A percentile compares a stretch with the other conserved stretches of the same genome.
phyloP scores from a whole-genome alignment of 2,329 filamentous ascomycete genomes.

The Ophiognomonia clavigignenti-juglandacearum region DNA sequence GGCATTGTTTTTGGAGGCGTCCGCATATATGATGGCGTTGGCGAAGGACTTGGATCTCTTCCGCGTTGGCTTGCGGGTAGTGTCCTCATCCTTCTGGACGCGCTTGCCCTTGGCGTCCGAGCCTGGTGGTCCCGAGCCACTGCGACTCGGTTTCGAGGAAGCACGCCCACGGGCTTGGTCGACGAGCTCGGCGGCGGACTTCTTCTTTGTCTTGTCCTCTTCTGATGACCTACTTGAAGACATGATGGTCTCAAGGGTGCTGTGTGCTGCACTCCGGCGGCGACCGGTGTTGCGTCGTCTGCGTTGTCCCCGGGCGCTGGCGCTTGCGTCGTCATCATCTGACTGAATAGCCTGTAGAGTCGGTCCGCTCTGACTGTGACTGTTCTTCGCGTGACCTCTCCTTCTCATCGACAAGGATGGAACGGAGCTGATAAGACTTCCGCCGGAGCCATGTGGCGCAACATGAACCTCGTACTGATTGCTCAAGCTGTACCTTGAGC shows the following conservation, averaged over 20 bases:
- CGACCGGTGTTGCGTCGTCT: conserved; percentile 38
- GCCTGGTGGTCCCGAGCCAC: conserved; percentile 22
- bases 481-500: conserved; percentile 59
- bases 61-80: conserved; percentile 17
- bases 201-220: conserved; percentile 57
- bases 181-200: conserved; percentile 51
- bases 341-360: conserved; percentile 54
- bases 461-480: conserved; percentile 65
- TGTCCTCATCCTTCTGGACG: conserved; percentile 8
- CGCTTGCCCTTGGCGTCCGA: conserved; percentile 18
- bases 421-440: conserved; percentile 34
- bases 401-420: conserved; percentile 18
- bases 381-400: conserved; percentile 18
- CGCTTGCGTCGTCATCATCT: conserved; percentile 45
- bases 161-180: conserved; percentile 49
- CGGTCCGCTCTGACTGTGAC: conserved; percentile 36
- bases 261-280: conserved; percentile 51
- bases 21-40: conserved; percentile 36
- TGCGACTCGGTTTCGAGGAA: conserved; percentile 26
- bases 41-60: conserved; percentile 40
- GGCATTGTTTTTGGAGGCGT: conserved; percentile 32
- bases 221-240: conserved; percentile 61
- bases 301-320: conserved; percentile 27
- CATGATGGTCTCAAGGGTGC: conserved; percentile 63
- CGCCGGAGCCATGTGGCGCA: conserved; percentile 54